Percentiles rank a stretch among this genome's conserved stretches.
phyloP scores from a whole-genome alignment of 2,329 filamentous ascomycete species.

The Apiospora sp. region DNA sequence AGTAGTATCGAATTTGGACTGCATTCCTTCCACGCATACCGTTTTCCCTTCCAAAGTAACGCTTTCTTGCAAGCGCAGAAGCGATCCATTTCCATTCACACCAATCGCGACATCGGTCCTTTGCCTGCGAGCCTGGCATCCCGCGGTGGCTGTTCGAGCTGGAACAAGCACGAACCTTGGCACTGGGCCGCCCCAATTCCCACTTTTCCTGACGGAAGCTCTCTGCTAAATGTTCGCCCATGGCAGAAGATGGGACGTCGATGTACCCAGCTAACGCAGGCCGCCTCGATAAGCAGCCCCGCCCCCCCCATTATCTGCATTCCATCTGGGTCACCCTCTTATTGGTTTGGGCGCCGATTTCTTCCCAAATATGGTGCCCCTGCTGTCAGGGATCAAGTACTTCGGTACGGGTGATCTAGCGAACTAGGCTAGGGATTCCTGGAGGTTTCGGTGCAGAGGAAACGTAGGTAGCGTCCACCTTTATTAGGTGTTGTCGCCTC shows the following conservation, averaged over 20 bases:
- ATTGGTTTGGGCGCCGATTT: slow-evolving; percentile 27
- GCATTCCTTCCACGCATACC: background rate
- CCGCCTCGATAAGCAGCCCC: slow-evolving; percentile 15
- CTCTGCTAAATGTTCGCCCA: slow-evolving; percentile 17
- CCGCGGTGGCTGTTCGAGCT: slow-evolving; percentile 21
- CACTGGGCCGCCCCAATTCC: slow-evolving; percentile 7
- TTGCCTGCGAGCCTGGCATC: slow-evolving; percentile 15
- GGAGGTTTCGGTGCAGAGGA: slow-evolving; percentile 2
- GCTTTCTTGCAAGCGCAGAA: slow-evolving; percentile 14
- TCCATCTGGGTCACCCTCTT: slow-evolving; percentile 18
- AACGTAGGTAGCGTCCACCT: slow-evolving; percentile 12
- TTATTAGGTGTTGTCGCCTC: slow-evolving; percentile 14
- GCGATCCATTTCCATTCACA: slow-evolving; percentile 1
- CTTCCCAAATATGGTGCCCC: slow-evolving; percentile 28
- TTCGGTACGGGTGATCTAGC: slow-evolving; percentile 8
- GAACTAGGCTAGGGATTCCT: slow-evolving; percentile 13
- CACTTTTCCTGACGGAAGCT: slow-evolving; percentile 24
- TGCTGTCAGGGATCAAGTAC: slow-evolving; percentile 15
- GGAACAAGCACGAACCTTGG: slow-evolving; percentile 20
- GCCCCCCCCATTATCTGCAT: slow-evolving; percentile 24
- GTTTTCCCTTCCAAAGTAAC: background rate
- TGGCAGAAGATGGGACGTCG: background rate
- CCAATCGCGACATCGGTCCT: slow-evolving; percentile 21
- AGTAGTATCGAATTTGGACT: background rate
- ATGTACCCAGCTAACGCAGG: slow-evolving; percentile 23